Evolutionary conservation across 768 basidiomycete genomes (phyloP).

Genomic region (Boletus edulis): DNA sequence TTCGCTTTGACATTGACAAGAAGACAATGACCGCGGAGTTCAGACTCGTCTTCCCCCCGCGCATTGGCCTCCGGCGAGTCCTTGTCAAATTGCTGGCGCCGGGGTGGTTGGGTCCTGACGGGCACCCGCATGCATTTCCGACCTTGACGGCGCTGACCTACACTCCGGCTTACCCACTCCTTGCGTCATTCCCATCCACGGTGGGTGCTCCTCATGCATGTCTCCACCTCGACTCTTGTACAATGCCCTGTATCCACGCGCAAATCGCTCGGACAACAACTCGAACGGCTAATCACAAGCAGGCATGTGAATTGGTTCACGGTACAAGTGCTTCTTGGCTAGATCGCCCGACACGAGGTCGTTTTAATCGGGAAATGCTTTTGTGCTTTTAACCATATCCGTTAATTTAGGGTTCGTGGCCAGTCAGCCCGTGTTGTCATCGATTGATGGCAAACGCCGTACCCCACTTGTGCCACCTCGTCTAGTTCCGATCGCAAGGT

Average conservation of each 20-base stretch:
- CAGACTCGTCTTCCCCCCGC: not conserved
- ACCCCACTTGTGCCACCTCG: constrained; percentile 14
- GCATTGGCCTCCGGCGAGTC: not conserved
- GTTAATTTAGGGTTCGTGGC: constrained; percentile 30
- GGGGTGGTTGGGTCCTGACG: constrained; percentile 8
- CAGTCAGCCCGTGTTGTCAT: constrained; percentile 11
- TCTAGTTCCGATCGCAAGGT: constrained; percentile 8
- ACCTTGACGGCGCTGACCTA: constrained; percentile 19
- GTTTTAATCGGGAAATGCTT: constrained; percentile 25
- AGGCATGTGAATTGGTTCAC: constrained; percentile 7
- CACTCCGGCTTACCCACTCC: not conserved
- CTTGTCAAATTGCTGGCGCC: constrained; percentile 5
- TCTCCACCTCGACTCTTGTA: not conserved
- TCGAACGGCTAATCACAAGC: constrained; percentile 14
- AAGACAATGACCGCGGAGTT: constrained; percentile 9
- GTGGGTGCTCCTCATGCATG: constrained; percentile 8
- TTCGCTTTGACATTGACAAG: no score
- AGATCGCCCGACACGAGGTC: constrained; percentile 24
- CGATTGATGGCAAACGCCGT: constrained; percentile 20
- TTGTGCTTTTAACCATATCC: constrained; percentile 27
- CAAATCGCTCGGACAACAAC: constrained; percentile 17
- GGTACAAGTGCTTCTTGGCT: constrained; percentile 13
- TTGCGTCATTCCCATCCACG: constrained; percentile 8
- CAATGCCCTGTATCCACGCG: constrained; percentile 7
- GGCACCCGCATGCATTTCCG: constrained; percentile 19